Percentiles rank a stretch among this genome's conserved stretches.
Evolutionary conservation across 352 stramenopile genomes (phyloP).

Genomic region (Globisporangium spiculum): DNA sequence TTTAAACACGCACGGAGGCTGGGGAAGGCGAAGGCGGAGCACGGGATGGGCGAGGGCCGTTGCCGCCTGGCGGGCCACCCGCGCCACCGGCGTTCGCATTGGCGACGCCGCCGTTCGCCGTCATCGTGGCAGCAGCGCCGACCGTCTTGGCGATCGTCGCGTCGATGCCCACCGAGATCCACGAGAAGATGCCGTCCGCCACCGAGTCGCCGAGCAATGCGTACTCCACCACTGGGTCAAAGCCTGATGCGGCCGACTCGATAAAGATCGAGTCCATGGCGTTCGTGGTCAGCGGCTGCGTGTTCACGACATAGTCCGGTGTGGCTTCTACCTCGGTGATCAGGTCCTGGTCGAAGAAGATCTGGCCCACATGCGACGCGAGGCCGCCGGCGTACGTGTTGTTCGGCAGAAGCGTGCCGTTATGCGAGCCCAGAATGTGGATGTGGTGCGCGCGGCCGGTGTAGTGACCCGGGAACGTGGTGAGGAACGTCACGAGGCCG

Average conservation of each 20-base stretch:
- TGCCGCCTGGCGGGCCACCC: too few species aligned
- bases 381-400: conserved; percentile 15
- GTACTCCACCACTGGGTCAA: conserved; percentile 14
- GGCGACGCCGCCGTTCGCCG: conserved; percentile 7
- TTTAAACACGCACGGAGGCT: too few species aligned
- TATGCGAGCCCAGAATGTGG: conserved; percentile 13
- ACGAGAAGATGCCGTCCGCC: conserved; percentile 20
- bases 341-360: conserved; percentile 17
- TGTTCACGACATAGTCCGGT: conserved; percentile 7
- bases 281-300: conserved; percentile 18
- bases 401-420: conserved; percentile 13
- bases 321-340: not conserved
- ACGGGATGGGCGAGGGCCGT: too few species aligned
- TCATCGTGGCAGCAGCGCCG: not conserved
- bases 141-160: conserved; percentile 8
- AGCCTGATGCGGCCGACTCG: conserved; percentile 7
- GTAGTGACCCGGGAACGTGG: conserved; percentile 19
- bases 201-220: conserved; percentile 19
- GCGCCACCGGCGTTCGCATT: not conserved
- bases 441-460: conserved; percentile 14
- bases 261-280: conserved; percentile 11
- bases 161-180: conserved; percentile 26
- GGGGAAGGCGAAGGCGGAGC: too few species aligned
- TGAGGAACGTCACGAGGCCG: conserved; percentile 12
- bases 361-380: conserved; percentile 13